A percentile compares a stretch with the other conserved stretches of the same genome.
Evolutionary conservation across 2,329 filamentous ascomycete genomes (phyloP).

Genomic region (Intubia oerlemansii): DNA sequence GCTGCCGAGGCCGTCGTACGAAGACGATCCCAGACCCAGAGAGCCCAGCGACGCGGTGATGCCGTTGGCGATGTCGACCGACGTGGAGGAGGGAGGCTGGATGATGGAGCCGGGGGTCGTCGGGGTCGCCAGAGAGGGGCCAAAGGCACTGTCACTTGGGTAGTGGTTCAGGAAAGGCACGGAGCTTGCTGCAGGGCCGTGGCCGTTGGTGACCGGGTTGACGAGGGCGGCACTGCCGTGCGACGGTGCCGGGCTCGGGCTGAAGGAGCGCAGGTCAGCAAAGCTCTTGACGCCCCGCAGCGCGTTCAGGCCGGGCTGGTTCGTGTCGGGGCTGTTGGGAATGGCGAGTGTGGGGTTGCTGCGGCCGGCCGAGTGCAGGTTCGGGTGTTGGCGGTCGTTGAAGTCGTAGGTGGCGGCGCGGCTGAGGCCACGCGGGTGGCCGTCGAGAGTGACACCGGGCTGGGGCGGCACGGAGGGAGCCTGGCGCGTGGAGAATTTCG

Average conservation of each 20-base stretch:
- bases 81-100: slow-evolving; percentile 9
- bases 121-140: slow-evolving; percentile 17
- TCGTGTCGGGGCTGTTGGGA: slow-evolving; percentile 52
- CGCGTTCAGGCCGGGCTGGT: slow-evolving; percentile 44
- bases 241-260: slow-evolving; percentile 77
- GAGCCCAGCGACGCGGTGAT: slow-evolving; percentile 27
- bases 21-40: slow-evolving; percentile 24
- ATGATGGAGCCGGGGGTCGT: slow-evolving; percentile 15
- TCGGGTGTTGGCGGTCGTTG: slow-evolving; percentile 34
- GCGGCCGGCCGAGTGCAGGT: slow-evolving; percentile 44
- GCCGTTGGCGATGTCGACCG: slow-evolving; percentile 13
- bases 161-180: slow-evolving; percentile 22
- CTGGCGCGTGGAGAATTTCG: slow-evolving; percentile 17
- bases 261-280: slow-evolving; percentile 85
- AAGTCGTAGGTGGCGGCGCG: slow-evolving; percentile 96
- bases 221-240: slow-evolving; percentile 30
- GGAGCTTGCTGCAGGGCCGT: slow-evolving; percentile 9
- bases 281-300: slow-evolving; percentile 91
- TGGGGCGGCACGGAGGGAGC: slow-evolving; percentile 21
- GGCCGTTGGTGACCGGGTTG: slow-evolving; percentile 10
- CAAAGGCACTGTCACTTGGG: slow-evolving; percentile 15
- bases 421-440: slow-evolving; percentile 66
- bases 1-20: slow-evolving; percentile 24
- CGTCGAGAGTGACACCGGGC: slow-evolving; percentile 47
- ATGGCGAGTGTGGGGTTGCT: slow-evolving; percentile 74